Evolutionary conservation across 75 land plant genomes (phyloP).

Genomic region (Pinus tabuliformis): DNA sequence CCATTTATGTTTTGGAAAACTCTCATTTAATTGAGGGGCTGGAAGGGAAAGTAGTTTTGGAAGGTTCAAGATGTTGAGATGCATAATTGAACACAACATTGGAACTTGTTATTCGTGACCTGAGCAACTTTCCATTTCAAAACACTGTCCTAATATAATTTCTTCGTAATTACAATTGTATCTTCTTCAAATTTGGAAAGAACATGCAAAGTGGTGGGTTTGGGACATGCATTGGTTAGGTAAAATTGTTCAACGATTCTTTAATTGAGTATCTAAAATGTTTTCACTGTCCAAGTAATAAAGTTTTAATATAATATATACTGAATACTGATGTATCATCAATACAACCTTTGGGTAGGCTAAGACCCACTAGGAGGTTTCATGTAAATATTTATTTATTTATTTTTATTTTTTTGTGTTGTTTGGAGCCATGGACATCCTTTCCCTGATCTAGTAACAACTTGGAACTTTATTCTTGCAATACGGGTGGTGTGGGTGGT

Average conservation of each 20-base stretch:
- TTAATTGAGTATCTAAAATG: background rate
- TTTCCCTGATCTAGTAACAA: too few relatives aligned
- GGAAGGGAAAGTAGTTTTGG: too few relatives aligned
- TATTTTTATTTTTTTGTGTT: too few relatives aligned
- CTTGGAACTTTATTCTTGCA: too few relatives aligned
- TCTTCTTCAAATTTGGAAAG: slow-evolving; percentile 78
- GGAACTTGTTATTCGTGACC: background rate
- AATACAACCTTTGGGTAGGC: background rate
- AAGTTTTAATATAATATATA: background rate
- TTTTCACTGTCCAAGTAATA: background rate
- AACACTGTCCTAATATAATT: background rate
- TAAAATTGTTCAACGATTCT: too few relatives aligned
- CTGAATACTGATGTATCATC: background rate
- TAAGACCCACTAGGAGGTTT: too few relatives aligned
- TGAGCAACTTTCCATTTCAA: background rate
- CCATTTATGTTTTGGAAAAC: background rate
- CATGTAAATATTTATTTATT: too few relatives aligned
- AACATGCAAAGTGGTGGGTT: slow-evolving; percentile 81
- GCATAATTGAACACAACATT: background rate
- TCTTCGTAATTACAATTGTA: slow-evolving; percentile 55
- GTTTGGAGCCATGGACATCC: background rate
- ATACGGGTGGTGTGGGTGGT: too few relatives aligned
- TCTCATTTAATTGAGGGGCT: background rate
- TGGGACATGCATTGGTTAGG: slow-evolving; percentile 78
- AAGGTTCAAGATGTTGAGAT: too few relatives aligned